Percentiles rank a stretch among this genome's conserved stretches.
Evolutionary conservation across 2,329 filamentous ascomycete genomes (phyloP).

Genomic region (Fusarium equiseti): DNA sequence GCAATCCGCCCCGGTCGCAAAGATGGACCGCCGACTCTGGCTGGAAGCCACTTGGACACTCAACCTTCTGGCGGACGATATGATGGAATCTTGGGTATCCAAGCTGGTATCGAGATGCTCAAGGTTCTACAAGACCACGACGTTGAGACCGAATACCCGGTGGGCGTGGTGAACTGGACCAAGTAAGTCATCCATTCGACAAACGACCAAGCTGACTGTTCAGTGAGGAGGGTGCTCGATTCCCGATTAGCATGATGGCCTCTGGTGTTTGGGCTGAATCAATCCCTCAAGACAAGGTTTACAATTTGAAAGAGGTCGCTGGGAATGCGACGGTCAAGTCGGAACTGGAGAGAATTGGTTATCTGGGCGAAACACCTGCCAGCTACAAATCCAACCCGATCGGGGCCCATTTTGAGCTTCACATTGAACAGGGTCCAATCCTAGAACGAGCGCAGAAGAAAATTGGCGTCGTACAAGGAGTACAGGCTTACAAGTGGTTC

Average conservation of each 20-base stretch:
- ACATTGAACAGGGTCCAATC: constrained; percentile 76
- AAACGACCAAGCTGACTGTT: not conserved
- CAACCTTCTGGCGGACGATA: constrained; percentile 76
- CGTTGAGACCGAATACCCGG: constrained; percentile 75
- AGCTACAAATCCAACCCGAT: constrained; percentile 61
- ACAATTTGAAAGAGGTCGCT: constrained; percentile 70
- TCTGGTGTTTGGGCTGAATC: constrained; percentile 83
- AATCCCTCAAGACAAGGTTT: constrained; percentile 71
- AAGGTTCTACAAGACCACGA: constrained; percentile 74
- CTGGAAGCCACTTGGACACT: constrained; percentile 77
- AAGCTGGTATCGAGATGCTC: constrained; percentile 79
- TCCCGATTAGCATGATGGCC: constrained; percentile 79
- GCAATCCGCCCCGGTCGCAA: constrained; percentile 74
- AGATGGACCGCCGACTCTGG: constrained; percentile 72
- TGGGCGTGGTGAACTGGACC: constrained; percentile 84
- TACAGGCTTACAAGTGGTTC: constrained; percentile 48
- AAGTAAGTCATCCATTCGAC: constrained; percentile 58
- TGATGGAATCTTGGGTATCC: constrained; percentile 81
- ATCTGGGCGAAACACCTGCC: constrained; percentile 65
- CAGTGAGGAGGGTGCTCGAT: constrained; percentile 84
- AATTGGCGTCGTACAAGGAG: constrained; percentile 39
- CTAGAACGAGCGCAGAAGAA: constrained; percentile 33
- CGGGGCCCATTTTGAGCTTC: constrained; percentile 83
- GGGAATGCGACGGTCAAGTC: constrained; percentile 45
- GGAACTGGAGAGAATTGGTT: constrained; percentile 77